A percentile compares a stretch with the other conserved stretches of the same genome.
Conservation (phyloP, 192 early-diverging fungal genomes). For the Coemansia sp. region DNA sequence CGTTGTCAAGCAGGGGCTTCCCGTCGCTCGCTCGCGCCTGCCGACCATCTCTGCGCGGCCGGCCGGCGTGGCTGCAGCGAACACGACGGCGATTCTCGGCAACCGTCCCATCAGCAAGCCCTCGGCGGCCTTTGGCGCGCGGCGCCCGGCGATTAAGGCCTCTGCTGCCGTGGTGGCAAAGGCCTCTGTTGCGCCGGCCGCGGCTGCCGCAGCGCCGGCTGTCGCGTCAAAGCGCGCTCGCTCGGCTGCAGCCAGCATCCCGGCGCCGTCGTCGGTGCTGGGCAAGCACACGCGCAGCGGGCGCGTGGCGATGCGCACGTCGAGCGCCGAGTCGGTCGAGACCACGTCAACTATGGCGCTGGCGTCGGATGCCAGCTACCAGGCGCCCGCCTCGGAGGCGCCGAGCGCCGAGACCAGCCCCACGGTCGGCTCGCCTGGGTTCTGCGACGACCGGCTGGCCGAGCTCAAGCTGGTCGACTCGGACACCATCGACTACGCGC, state of each 20-base stretch:
- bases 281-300: slow-evolving; percentile 54
- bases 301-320: slow-evolving; percentile 2
- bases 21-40: slow-evolving; percentile 10
- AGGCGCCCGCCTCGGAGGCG: background rate
- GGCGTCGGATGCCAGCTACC: slow-evolving; percentile 3
- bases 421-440: background rate
- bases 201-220: background rate
- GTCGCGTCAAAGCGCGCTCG: slow-evolving; percentile 23
- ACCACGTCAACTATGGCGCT: background rate
- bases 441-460: slow-evolving; percentile 6
- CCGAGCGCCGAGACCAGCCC: background rate
- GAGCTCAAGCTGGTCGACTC: slow-evolving; percentile 44
- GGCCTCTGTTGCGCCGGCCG: background rate
- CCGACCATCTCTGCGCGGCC: slow-evolving; percentile 1
- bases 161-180: background rate
- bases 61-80: background rate
- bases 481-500: slow-evolving; percentile 49
- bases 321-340: background rate
- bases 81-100: slow-evolving; percentile 3
- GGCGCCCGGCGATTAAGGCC: too few relatives aligned
- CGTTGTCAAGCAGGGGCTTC: slow-evolving; percentile 5
- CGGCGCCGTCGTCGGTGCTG: slow-evolving; percentile 1
- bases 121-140: slow-evolving; percentile 18
- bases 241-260: background rate
- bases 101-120: slow-evolving; percentile 45